Conservation (phyloP, 2,329 filamentous ascomycete species). For the Botrytis elliptica region DNA sequence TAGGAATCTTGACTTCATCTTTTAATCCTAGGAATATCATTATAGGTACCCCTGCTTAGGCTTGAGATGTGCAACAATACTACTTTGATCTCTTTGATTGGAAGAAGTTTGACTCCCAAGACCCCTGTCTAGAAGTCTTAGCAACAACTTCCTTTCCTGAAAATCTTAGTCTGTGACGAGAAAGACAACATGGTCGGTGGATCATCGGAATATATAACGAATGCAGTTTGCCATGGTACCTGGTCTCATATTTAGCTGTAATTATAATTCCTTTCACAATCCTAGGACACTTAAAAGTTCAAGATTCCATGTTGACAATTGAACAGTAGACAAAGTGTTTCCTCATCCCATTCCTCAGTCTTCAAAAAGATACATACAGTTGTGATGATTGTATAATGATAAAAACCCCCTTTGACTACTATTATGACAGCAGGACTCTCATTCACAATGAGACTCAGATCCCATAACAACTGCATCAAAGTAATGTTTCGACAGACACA, state of each 20-base stretch:
- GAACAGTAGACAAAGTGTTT: not conserved
- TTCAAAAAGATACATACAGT: not conserved
- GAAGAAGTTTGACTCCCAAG: not conserved
- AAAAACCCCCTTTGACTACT: fast-evolving
- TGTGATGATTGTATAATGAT: not conserved
- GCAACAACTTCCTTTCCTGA: too few species aligned
- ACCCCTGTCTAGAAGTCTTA: not conserved
- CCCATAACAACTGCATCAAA: not conserved
- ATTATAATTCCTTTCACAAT: not conserved
- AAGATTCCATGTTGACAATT: not conserved
- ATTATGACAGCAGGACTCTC: not conserved
- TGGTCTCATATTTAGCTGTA: not conserved
- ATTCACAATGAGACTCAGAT: not conserved
- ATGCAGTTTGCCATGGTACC: not conserved
- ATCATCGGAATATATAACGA: not conserved
- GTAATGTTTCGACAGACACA: not conserved
- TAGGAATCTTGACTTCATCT: not conserved
- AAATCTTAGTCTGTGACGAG: too few species aligned
- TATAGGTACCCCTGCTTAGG: not conserved
- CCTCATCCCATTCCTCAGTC: not conserved
- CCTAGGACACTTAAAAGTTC: not conserved
- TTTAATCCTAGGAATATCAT: not conserved
- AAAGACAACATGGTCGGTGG: not conserved
- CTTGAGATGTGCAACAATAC: not conserved
- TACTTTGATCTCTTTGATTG: not conserved